phyloP scores from a whole-genome alignment of 305 asterid genomes.

The Fraxinus angustifolia region DNA sequence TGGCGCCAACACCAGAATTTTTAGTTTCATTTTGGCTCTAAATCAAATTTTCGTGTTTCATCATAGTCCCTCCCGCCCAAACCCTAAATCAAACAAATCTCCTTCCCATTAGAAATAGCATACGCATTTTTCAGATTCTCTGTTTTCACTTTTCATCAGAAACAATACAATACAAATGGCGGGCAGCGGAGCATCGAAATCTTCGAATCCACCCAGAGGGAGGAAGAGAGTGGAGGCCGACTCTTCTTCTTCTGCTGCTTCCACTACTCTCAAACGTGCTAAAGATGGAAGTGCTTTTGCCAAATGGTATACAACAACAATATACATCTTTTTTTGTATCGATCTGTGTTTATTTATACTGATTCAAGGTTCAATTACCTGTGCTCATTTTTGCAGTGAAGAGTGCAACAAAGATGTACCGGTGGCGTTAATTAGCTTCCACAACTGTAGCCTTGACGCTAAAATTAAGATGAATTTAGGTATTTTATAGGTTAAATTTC shows the following conservation, averaged over 20 bases:
- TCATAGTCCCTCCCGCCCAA: background rate
- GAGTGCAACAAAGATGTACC: constrained; percentile 72
- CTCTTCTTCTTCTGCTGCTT: constrained; percentile 25
- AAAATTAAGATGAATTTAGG: constrained; percentile 75
- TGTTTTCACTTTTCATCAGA: background rate
- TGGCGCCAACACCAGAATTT: background rate
- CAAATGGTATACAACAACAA: constrained; percentile 44
- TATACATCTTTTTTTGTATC: background rate
- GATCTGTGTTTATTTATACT: background rate
- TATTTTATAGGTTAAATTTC: constrained; percentile 7
- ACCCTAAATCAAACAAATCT: background rate
- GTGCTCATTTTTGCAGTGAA: constrained; percentile 39
- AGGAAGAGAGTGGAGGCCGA: constrained; percentile 83
- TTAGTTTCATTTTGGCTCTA: background rate
- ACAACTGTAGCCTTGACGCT: constrained; percentile 73
- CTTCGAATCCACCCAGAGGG: constrained; percentile 41
- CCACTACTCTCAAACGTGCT: constrained; percentile 65
- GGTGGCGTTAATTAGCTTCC: constrained; percentile 74
- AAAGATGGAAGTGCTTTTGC: constrained; percentile 87
- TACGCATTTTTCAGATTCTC: background rate
- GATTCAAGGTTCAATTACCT: background rate
- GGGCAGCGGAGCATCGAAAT: constrained; percentile 35
- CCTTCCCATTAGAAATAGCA: background rate
- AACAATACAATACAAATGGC: constrained; percentile 40
- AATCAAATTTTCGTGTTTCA: background rate